phyloP scores from a whole-genome alignment of 1,139 yeast species.

The Spencermartinsiella ligniputridi region DNA sequence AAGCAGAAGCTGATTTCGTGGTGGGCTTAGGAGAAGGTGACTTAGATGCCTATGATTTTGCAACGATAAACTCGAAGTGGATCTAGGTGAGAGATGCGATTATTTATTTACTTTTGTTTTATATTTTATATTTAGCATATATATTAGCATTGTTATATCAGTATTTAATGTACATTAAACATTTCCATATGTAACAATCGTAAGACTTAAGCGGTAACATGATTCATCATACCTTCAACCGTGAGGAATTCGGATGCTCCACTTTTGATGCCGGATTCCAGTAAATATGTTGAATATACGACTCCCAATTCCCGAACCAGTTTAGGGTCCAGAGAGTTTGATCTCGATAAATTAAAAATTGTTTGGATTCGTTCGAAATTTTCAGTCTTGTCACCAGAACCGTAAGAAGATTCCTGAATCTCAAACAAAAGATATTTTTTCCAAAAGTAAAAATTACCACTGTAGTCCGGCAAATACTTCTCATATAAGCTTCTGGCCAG shows the following conservation, averaged over 20 bases:
- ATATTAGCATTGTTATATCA: too few relatives aligned
- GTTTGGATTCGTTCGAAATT: constrained; percentile 7
- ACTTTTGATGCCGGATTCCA: constrained; percentile 12
- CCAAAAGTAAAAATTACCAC: constrained; percentile 32
- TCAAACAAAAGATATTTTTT: constrained; percentile 32
- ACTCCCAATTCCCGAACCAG: constrained; percentile 30
- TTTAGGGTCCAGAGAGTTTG: constrained; percentile 7
- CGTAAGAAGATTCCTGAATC: constrained; percentile 16
- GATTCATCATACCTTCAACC: constrained; percentile 12
- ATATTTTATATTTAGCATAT: not conserved
- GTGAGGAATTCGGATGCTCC: constrained; percentile 15
- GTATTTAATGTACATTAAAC: too few relatives aligned
- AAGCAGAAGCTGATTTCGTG: constrained; percentile 7
- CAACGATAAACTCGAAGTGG: constrained; percentile 12
- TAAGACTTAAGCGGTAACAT: not conserved
- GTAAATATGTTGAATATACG: constrained; percentile 31
- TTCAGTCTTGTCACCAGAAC: not conserved
- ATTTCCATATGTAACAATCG: not conserved
- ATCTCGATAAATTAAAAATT: constrained; percentile 11
- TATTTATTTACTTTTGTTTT: constrained; percentile 4
- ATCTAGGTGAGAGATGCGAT: constrained; percentile 7
- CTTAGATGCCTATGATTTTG: constrained; percentile 10
- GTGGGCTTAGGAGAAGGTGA: constrained; percentile 11
- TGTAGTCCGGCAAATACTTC: constrained; percentile 19
- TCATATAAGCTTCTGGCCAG: constrained; percentile 25